Evolutionary conservation across 108 stramenopile species (phyloP), one percentile per base, ranked within the genome.

Genomic region (Nitzschia sp.): DNA sequence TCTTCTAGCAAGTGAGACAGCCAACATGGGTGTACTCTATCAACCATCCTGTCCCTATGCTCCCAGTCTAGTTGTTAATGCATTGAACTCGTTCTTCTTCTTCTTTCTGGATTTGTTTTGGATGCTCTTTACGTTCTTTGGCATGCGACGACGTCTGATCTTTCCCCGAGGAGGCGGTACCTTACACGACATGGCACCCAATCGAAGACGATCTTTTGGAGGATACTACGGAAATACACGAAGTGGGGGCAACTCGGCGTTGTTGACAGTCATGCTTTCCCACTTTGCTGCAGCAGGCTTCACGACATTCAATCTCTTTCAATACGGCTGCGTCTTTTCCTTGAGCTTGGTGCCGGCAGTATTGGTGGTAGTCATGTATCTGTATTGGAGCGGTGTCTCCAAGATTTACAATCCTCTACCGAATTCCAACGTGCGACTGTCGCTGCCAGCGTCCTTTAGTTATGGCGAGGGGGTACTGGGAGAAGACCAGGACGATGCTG

Each of bases 101-200:
- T 85, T 77, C 63, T 82, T 90, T 32, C 59, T 91, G 47, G 93
- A 94, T 61, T 60, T 94, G 8, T 69, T 94, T 61, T 91, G 85
- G 86, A 94, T 94, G 90, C 76, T 85, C 63, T 79, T 88, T 35
- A 84, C 85, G 3, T 94, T 94, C 59, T 94, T 81, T 64, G 93
- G 93, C 1, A 88, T 94, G 82, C 74, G 93, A 46, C 72, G 90
- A 75, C 80, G 87, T 30, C 48, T 79, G 26, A 77, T 84, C 24
- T 83, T 79, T 46, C 71, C 59, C 27, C 78, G 74, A 36, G 80
- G 80, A 28, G 64, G 62, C 9, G 76, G 76, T 24, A 59, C 67
- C 17, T 62, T 77, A 2, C n/a, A 30, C 1, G 76, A 79, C 24
- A 36, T 72, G 31, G 57, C 71, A 32, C 69, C 64, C 17, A 34